These are phyloP conservation scores for Crithidia mellificae DNA, from an alignment of 208 protist genomes.

Conservation along the genomic window DNA sequence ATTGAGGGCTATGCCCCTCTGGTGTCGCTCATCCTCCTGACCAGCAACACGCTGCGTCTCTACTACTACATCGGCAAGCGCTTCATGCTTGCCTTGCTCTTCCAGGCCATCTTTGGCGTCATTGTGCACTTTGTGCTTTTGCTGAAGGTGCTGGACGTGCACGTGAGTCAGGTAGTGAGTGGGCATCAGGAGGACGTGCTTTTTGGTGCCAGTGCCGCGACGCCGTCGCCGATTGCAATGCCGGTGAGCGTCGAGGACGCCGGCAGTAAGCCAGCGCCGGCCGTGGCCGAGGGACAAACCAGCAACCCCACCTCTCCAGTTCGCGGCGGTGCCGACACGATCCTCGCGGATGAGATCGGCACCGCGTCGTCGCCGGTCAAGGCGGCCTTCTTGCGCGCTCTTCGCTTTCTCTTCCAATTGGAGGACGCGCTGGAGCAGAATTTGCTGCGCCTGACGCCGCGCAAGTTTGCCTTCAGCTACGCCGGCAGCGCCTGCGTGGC, in stretches of 20 bases:
- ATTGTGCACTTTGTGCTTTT: slow-evolving; percentile 59
- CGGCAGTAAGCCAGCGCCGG: background rate
- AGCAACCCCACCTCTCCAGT: background rate
- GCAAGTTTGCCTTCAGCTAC: slow-evolving; percentile 34
- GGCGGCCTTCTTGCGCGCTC: background rate
- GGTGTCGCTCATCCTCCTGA: slow-evolving; percentile 75
- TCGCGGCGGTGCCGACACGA: background rate
- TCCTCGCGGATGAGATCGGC: background rate
- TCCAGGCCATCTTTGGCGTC: slow-evolving; percentile 61
- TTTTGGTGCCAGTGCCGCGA: background rate
- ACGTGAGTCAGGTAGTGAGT: slow-evolving; percentile 20
- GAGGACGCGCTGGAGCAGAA: slow-evolving; percentile 38
- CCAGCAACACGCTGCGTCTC: slow-evolving; percentile 78
- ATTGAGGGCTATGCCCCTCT: slow-evolving; percentile 65
- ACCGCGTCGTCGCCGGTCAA: background rate
- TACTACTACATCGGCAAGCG: slow-evolving; percentile 69
- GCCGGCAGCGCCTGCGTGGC: slow-evolving; percentile 9
- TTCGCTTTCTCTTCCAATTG: slow-evolving; percentile 31
- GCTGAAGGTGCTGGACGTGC: slow-evolving; percentile 48
- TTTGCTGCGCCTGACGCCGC: slow-evolving; percentile 34
- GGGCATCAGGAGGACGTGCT: slow-evolving; percentile 14
- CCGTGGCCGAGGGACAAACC: background rate
- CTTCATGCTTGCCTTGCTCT: slow-evolving; percentile 64
- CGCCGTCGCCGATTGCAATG: background rate
- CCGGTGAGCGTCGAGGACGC: slow-evolving; percentile 1